Base-by-base conservation (phyloP, 306 rosid genomes). In the Pyrus bretschneideri region DNA sequence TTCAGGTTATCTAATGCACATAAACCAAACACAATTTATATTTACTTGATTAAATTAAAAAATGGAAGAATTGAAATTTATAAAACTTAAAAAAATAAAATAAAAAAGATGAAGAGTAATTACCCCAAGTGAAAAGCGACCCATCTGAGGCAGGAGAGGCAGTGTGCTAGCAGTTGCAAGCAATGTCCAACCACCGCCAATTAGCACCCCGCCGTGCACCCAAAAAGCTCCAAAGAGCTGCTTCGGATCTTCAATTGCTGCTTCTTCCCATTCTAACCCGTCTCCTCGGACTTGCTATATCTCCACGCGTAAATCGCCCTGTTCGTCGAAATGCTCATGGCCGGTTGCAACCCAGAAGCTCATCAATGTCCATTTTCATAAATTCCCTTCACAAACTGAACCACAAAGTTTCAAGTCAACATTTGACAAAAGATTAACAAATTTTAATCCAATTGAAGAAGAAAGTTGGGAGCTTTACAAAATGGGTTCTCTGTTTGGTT, bases 141-240 rank as follows among this genome's bases (percentile, higher is more conserved):
- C 5, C 5, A 31, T 31, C 6, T 31, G 35, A 4, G 35, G 6
- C 33, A 30, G 33, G 1, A 30, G 33, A 30, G 33, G 33, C 33
- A 30, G 33, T 30, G 33, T 30, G 4, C 33, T 30, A 4, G 5
- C 33, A 0, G 33, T 30, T 4, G 4, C 33, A 30, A 30, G 33
- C 33, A 30, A 30, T 30, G 33, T 30, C 33, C 33, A 31, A 73
- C 98, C 98, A 93, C 1, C 94, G 83, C 0, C 91, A 78, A 83
- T 88, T 91, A 63, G 74, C 77, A 25, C 58, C 90, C 96, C 15
- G 85, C 90, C 0, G 91, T 89, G 77, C 98, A 90, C 35, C 93
- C 93, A 74, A 91, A 94, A 44, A 94, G 89, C 66, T 91, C 81
- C 1, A 93, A 88, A 82, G n/a, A 94, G 93, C 86, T 86, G 97